Evolutionary conservation across 176 grass and related monocot species (phyloP), one percentile per base, ranked within the genome.

Genomic region (Ampelocalamus luodianensis): DNA sequence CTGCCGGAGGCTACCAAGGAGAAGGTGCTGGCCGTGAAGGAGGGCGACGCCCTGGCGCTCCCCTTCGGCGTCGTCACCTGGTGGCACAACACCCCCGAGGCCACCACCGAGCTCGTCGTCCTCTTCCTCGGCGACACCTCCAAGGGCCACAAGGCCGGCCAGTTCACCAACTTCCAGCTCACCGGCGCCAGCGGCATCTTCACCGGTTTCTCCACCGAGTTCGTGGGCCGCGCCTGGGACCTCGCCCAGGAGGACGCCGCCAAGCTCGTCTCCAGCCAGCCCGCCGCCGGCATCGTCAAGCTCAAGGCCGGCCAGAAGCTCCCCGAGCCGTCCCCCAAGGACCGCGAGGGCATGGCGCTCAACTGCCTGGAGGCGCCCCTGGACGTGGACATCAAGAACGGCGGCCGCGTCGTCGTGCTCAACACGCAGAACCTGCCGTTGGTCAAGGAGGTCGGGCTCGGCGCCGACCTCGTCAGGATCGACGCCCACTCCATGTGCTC

Each of bases 61-160:
- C 96, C 96, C 22, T 98, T 98, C 17, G 93, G 95, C 1, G 84
- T 92, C 10, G 75, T 93, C 20, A 95, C 93, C 4, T 98, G 93
- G 93, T 95, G 89, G 89, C 94, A 95, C 85, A 98, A 98, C 51
- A 68, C 83, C 20, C 83, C 87, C 6, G 80, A 83, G 49, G 63
- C 89, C 0, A 3, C 68, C 12, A 42, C 77, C 1, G 89, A 93
- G 45, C 89, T 98, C 0, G 73, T 90, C 0, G 46, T 98, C 16
- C 93, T 98, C 80, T 98, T 98, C 88, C 77, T 95, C 0, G 93
- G 96, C 0, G 96, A 98, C 85, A 98, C 96, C 26, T 98, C 96
- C 11, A 95, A 95, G 63, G 95, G 82, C 83, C 93, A 95, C 80
- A 91, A 71, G 79, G 14, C 82, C 0, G 93, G 96, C 0, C 89